Conservation (phyloP, 2,329 filamentous ascomycete genomes). For the Alternaria metachromatica region DNA sequence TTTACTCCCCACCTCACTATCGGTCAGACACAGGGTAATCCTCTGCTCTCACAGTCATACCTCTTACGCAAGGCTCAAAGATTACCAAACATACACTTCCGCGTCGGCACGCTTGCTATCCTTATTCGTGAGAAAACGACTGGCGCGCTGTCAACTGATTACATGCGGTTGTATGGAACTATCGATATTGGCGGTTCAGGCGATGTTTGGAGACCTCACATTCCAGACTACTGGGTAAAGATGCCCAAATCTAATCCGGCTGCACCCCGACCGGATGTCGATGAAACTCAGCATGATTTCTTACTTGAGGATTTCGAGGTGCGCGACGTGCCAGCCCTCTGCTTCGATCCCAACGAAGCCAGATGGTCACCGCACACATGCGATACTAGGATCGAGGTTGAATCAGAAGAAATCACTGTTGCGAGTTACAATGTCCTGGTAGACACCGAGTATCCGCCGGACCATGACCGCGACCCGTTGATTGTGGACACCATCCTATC, state of each 20-base stretch:
- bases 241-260: background rate
- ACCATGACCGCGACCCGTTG: conserved; percentile 46
- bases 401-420: conserved; percentile 33
- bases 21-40: conserved; percentile 62
- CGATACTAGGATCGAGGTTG: background rate
- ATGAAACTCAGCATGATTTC: background rate
- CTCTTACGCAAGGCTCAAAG: conserved; percentile 61
- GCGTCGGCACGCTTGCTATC: conserved; percentile 58
- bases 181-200: conserved; percentile 45
- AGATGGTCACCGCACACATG: conserved; percentile 29
- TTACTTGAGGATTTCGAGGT: conserved; percentile 16
- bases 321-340: conserved; percentile 39
- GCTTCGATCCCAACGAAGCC: conserved; percentile 29
- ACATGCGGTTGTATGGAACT: conserved; percentile 65
- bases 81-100: conserved; percentile 59
- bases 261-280: background rate
- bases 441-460: conserved; percentile 47
- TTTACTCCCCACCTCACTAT: conserved; percentile 64
- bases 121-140: conserved; percentile 57
- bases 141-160: conserved; percentile 39
- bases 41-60: conserved; percentile 56
- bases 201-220: background rate
- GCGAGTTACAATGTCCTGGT: conserved; percentile 56
- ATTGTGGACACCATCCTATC: conserved; percentile 46
- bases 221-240: conserved; percentile 24